These are phyloP conservation scores for Rhizopogon roseolus DNA, from an alignment of 768 basidiomycete species.

Conservation along the genomic window DNA sequence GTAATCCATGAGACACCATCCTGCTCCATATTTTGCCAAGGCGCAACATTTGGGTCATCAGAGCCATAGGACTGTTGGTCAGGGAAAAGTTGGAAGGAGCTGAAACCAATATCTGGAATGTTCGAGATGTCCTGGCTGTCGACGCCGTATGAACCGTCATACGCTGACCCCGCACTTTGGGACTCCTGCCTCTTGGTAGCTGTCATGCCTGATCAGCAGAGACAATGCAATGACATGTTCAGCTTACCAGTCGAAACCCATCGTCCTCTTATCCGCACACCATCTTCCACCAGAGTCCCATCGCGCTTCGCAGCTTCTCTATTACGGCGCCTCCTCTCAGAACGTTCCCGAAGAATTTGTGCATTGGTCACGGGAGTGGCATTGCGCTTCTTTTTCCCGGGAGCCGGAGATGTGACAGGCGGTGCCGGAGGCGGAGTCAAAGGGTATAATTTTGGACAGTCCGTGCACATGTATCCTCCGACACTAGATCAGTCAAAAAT, in stretches of 20 bases:
- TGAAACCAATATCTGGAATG: constrained; percentile 53
- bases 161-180: constrained; percentile 40
- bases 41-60: constrained; percentile 41
- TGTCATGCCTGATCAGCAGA: constrained; percentile 15
- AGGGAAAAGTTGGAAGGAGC: constrained; percentile 63
- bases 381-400: constrained; percentile 31
- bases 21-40: constrained; percentile 49
- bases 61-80: constrained; percentile 56
- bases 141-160: constrained; percentile 61
- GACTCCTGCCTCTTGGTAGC: constrained; percentile 45
- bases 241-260: constrained; percentile 52
- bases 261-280: constrained; percentile 51
- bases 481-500: constrained; percentile 23
- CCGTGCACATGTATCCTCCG: constrained; percentile 55
- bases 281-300: constrained; percentile 29
- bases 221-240: neutral
- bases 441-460: constrained; percentile 54
- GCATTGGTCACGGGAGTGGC: constrained; percentile 41
- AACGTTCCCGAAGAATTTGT: constrained; percentile 43
- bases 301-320: constrained; percentile 30
- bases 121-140: constrained; percentile 61
- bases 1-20: constrained; percentile 53
- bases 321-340: constrained; percentile 41
- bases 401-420: constrained; percentile 35
- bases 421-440: constrained; percentile 29